Percentiles rank a stretch among this genome's conserved stretches.
Conservation (phyloP, 768 basidiomycete genomes). For the Leccinum aurantiacum region DNA sequence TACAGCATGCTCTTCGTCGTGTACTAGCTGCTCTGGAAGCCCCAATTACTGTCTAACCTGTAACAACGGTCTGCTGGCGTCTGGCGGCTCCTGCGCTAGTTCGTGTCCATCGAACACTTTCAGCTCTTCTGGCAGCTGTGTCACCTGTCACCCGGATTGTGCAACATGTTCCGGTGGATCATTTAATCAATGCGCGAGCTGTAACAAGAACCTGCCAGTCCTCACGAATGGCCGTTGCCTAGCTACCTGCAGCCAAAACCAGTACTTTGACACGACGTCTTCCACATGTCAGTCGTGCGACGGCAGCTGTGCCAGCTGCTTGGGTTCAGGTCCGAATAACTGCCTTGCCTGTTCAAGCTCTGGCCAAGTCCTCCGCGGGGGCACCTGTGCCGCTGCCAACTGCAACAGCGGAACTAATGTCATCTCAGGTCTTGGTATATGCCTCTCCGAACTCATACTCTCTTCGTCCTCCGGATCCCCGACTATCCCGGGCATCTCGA, state of each 20-base stretch:
- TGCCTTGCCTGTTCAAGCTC: constrained; percentile 76
- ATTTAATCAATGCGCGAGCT: constrained; percentile 78
- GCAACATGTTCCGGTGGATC: constrained; percentile 75
- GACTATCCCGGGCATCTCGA: constrained; percentile 53
- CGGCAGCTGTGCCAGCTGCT: constrained; percentile 75
- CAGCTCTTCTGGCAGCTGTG: constrained; percentile 62
- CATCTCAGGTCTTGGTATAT: constrained; percentile 71
- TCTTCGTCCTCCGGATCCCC: constrained; percentile 41
- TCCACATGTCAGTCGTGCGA: constrained; percentile 72
- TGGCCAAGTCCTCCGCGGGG: constrained; percentile 57
- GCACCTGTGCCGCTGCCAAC: constrained; percentile 61
- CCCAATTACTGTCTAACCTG: constrained; percentile 77
- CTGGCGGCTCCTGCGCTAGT: constrained; percentile 69
- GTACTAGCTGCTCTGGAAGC: constrained; percentile 67
- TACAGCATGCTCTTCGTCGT: constrained; percentile 69
- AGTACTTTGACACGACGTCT: constrained; percentile 70
- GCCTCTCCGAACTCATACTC: constrained; percentile 71
- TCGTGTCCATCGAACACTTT: constrained; percentile 76
- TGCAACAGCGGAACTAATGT: constrained; percentile 58
- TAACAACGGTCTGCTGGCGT: constrained; percentile 61
- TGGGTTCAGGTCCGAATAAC: constrained; percentile 60
- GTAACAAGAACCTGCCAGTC: constrained; percentile 66
- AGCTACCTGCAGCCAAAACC: constrained; percentile 67
- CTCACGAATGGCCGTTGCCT: constrained; percentile 76
- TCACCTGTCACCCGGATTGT: constrained; percentile 84